phyloP scores from a whole-genome alignment of 352 stramenopile species.

The Globisporangium spinosum region DNA sequence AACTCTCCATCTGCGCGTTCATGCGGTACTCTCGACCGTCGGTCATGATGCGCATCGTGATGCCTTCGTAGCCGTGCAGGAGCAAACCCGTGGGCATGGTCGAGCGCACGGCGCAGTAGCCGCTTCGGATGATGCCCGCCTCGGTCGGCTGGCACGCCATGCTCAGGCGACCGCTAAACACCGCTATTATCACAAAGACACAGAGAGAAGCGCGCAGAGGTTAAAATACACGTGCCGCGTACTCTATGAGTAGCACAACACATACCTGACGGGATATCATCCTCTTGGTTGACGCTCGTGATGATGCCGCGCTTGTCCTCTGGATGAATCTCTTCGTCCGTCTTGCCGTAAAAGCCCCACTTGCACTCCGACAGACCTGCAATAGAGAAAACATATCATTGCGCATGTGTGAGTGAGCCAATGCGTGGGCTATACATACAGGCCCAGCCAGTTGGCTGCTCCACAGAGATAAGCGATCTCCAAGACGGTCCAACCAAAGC shows the following conservation, averaged over 20 bases:
- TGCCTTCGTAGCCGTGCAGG: constrained; percentile 79
- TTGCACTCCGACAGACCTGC: constrained; percentile 60
- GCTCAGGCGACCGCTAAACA: constrained; percentile 69
- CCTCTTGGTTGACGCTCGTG: constrained; percentile 45
- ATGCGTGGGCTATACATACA: not conserved
- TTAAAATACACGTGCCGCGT: not conserved
- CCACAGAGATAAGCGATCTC: not conserved
- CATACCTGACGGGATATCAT: constrained; percentile 48
- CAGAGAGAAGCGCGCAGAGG: constrained; percentile 1
- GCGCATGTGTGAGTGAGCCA: not conserved
- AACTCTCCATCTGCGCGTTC: constrained; percentile 84
- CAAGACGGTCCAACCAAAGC: constrained; percentile 9
- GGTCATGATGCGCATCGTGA: constrained; percentile 85
- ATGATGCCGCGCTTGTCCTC: constrained; percentile 28
- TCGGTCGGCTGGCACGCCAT: constrained; percentile 77
- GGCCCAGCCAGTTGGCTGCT: not conserved
- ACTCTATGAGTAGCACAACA: not conserved
- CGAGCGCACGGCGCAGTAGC: constrained; percentile 78
- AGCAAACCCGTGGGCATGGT: constrained; percentile 48
- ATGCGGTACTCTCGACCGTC: constrained; percentile 82
- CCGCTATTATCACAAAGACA: constrained; percentile 30
- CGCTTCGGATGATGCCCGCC: constrained; percentile 71
- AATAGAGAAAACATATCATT: not conserved
- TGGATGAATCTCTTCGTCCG: constrained; percentile 17
- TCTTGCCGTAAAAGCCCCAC: constrained; percentile 57